Evolutionary conservation across 2,329 filamentous ascomycete species (phyloP), one percentile per base, ranked within the genome.

Genomic region (Pseudopyricularia javanii): DNA sequence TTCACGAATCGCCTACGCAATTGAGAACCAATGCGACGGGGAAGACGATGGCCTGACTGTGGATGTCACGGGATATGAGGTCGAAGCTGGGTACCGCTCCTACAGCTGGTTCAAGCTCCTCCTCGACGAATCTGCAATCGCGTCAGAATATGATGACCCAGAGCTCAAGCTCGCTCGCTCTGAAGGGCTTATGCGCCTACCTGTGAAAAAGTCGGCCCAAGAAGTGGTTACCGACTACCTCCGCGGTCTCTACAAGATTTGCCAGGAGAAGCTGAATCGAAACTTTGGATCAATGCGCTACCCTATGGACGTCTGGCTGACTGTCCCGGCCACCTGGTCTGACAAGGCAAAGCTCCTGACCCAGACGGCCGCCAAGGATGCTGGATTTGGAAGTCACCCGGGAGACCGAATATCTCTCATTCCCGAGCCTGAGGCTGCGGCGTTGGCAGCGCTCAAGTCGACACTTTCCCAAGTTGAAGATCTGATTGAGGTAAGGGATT

Each of bases 31-130:
- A 12, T 8, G 40, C 6, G 24, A 26, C 14, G n/a, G 14, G 9
- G 40, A 45, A 11, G 15, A 45, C 15, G 48, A 50, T 4, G 48
- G 17, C 12, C 15, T 50, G 30, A 14, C 6, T 20, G 20, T n/a
- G 7, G 33, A 34, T 35, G 48, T 12, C 12, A 22, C n/a, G 5
- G 48, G 48, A 33, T 50, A 50, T 35, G 28, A 50, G 15, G 32
- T 50, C 7, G 48, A 33, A 15, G 12, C 48, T 50, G 28, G 48
- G 3, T 14, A 22, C n/a, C 28, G 32, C 12, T 50, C 48, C n/a
- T 50, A 50, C 33, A 34, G 28, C n/a, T 50, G 48, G 48, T 34
- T 34, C n/a, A 50, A 50, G 32, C 48, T 50, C 15, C 48, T 33
- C 15, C 48, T 50, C 2, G 32, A 50, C 28, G 20, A 22, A 14